Percentiles rank a stretch among this genome's conserved stretches.
These are phyloP conservation scores for Colletotrichum gigasporum DNA, from an alignment of 2,329 filamentous ascomycete species.

Conservation along the genomic window DNA sequence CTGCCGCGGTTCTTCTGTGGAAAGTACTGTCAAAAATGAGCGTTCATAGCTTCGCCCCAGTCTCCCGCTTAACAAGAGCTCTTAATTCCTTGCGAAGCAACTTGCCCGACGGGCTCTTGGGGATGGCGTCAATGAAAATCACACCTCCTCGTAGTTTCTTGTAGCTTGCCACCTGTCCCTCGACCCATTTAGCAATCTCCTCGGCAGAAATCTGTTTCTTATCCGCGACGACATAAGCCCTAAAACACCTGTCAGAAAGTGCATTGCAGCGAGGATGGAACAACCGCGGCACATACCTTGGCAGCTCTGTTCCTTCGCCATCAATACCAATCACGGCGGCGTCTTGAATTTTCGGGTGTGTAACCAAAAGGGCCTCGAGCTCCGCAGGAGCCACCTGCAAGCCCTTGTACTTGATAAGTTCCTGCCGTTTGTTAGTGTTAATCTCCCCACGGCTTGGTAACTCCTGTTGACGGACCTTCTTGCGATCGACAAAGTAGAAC, in stretches of 20 bases:
- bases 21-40: no score
- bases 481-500: constrained; percentile 83
- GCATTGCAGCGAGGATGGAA: neutral
- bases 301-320: constrained; percentile 54
- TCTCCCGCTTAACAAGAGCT: constrained; percentile 46
- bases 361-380: constrained; percentile 59
- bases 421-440: constrained; percentile 53
- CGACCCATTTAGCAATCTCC: constrained; percentile 40
- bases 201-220: constrained; percentile 38
- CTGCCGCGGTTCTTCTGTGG: no score
- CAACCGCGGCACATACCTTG: constrained; percentile 54
- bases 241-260: neutral
- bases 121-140: constrained; percentile 73
- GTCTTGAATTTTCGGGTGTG: constrained; percentile 57
- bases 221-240: constrained; percentile 46
- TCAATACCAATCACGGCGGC: constrained; percentile 70
- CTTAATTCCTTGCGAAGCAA: constrained; percentile 51
- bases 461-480: constrained; percentile 71
- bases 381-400: constrained; percentile 75
- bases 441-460: no score
- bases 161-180: constrained; percentile 53
- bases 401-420: constrained; percentile 68
- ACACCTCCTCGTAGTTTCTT: constrained; percentile 78
- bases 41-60: constrained; percentile 16
- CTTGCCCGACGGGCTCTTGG: constrained; percentile 73